These are phyloP conservation scores for Wickerhamiella hasegawae DNA, from an alignment of 805 yeast genomes.

Conservation along the genomic window DNA sequence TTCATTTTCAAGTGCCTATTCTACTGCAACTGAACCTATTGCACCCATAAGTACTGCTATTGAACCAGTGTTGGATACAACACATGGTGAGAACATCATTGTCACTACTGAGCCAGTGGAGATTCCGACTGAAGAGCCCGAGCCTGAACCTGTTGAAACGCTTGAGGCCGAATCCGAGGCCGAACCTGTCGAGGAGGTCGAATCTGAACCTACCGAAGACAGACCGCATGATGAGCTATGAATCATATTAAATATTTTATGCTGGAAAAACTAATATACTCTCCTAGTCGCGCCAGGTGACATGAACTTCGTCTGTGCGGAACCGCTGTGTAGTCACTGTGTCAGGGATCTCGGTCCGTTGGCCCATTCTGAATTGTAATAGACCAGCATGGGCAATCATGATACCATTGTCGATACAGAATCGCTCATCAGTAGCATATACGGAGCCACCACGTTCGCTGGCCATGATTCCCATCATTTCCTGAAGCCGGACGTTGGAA, in stretches of 20 bases:
- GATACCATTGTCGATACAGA: constrained; percentile 94
- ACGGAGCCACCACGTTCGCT: constrained; percentile 76
- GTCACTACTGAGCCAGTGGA: background rate
- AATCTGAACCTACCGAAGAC: background rate
- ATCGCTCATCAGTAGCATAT: constrained; percentile 89
- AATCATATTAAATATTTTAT: background rate
- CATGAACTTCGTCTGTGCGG: constrained; percentile 85
- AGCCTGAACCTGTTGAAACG: background rate
- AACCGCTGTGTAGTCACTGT: constrained; percentile 88
- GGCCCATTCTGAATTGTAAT: constrained; percentile 70
- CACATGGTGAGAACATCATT: no score
- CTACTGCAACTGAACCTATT: no score
- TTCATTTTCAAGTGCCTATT: no score
- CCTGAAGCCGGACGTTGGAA: constrained; percentile 75
- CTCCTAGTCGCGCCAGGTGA: constrained; percentile 64
- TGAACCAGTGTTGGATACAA: no score
- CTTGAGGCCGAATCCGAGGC: background rate
- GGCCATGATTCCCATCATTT: constrained; percentile 96
- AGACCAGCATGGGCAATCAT: constrained; percentile 99
- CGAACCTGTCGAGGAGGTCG: background rate
- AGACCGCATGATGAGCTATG: background rate
- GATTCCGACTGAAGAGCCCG: background rate
- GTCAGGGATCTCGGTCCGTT: constrained; percentile 36
- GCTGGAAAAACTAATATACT: background rate
- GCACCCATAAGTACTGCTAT: no score